A percentile compares a stretch with the other conserved stretches of the same genome.
Conservation (phyloP, 306 rosid species). For the Malus fusca region DNA sequence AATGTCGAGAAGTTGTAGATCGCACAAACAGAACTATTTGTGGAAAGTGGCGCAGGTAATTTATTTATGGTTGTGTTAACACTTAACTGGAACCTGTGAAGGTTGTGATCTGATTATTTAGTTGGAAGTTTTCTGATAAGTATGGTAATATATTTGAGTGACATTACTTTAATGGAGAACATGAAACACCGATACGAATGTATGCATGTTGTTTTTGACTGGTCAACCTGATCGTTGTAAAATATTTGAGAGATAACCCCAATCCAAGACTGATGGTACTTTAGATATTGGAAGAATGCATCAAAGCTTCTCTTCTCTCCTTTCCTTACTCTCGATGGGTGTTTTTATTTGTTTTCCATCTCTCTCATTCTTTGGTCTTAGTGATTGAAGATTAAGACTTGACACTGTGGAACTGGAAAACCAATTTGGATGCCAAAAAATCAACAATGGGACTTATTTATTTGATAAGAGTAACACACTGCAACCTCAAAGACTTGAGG, state of each 20-base stretch:
- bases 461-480: too few species aligned
- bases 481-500: too few species aligned
- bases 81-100: not conserved
- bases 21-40: slow-evolving; percentile 45
- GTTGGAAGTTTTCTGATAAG: not conserved
- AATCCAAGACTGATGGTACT: not conserved
- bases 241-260: not conserved
- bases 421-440: too few species aligned
- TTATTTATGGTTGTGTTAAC: not conserved
- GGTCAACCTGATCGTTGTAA: not conserved
- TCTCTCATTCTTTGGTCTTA: not conserved
- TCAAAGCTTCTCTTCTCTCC: not conserved
- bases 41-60: slow-evolving; percentile 94
- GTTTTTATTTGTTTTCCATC: not conserved
- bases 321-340: not conserved
- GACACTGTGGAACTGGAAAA: not conserved
- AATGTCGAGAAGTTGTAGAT: slow-evolving; percentile 57
- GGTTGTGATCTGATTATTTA: not conserved
- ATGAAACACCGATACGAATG: not conserved
- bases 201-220: not conserved
- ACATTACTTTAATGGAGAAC: not conserved
- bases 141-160: not conserved
- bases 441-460: too few species aligned
- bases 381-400: not conserved
- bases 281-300: not conserved